Evolutionary conservation across 768 basidiomycete genomes (phyloP).

Genomic region (Suillus bovinus): DNA sequence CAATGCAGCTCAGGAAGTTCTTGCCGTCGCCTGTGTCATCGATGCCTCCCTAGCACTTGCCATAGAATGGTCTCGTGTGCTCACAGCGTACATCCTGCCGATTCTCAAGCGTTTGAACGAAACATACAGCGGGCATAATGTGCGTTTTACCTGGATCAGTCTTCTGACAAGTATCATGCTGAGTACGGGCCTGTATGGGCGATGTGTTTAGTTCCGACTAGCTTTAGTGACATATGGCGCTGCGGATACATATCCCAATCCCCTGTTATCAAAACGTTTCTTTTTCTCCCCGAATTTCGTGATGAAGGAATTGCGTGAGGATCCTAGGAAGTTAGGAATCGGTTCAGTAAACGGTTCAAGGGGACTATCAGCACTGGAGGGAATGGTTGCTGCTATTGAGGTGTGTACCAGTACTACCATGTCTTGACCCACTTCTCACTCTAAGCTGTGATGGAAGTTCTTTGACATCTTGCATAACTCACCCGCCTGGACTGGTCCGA

Average conservation of each 20-base stretch:
- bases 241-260: slow-evolving; percentile 53
- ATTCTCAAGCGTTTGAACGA: slow-evolving; percentile 56
- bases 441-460: slow-evolving; percentile 41
- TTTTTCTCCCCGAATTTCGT: slow-evolving; percentile 43
- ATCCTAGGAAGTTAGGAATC: slow-evolving; percentile 53
- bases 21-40: slow-evolving; percentile 58
- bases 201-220: slow-evolving; percentile 36
- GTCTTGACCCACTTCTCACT: neutral
- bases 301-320: slow-evolving; percentile 45
- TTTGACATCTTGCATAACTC: slow-evolving; percentile 35
- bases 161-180: slow-evolving; percentile 3
- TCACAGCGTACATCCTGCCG: slow-evolving; percentile 48
- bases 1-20: slow-evolving; percentile 28
- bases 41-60: slow-evolving; percentile 60
- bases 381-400: slow-evolving; percentile 68
- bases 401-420: slow-evolving; percentile 36
- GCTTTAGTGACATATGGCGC: slow-evolving; percentile 66
- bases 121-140: slow-evolving; percentile 38
- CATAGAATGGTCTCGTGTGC: slow-evolving; percentile 49
- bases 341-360: slow-evolving; percentile 49
- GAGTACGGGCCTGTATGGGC: neutral
- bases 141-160: slow-evolving; percentile 20
- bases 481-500: slow-evolving; percentile 20
- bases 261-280: slow-evolving; percentile 57
- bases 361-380: slow-evolving; percentile 73